Evolutionary conservation across 2,329 filamentous ascomycete genomes (phyloP).

Genomic region (Venturia effusa): DNA sequence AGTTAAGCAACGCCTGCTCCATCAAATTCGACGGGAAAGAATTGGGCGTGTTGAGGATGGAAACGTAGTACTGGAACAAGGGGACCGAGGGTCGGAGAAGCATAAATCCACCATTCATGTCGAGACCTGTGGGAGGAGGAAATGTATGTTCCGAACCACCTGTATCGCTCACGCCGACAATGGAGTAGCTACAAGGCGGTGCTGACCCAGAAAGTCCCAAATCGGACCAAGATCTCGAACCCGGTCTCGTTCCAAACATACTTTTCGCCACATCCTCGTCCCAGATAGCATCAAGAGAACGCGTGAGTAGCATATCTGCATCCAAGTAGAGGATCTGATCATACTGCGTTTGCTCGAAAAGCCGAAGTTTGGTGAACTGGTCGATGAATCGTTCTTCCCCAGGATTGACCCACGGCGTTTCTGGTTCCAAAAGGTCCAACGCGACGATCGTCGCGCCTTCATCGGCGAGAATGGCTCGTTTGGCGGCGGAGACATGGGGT

Average conservation of each 20-base stretch:
- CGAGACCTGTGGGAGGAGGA: not conserved
- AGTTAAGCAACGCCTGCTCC: slow-evolving; percentile 12
- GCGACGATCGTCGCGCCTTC: slow-evolving; percentile 11
- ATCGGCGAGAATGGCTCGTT: slow-evolving; percentile 1
- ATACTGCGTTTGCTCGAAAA: slow-evolving; percentile 10
- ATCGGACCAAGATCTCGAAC: not conserved
- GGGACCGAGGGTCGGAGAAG: slow-evolving; percentile 7
- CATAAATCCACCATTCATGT: slow-evolving; percentile 11
- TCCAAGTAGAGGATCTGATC: slow-evolving; percentile 12
- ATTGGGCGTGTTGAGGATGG: slow-evolving; percentile 3
- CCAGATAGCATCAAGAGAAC: slow-evolving; percentile 10
- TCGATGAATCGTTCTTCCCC: slow-evolving; percentile 6
- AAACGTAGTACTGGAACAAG: slow-evolving; percentile 8
- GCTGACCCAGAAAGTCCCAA: not conserved
- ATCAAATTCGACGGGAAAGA: slow-evolving; percentile 5
- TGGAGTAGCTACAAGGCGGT: not conserved
- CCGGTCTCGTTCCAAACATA: not conserved
- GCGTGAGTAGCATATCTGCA: slow-evolving; percentile 11
- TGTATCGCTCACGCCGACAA: slow-evolving; percentile 5
- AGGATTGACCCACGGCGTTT: slow-evolving; percentile 3
- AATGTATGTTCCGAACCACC: not conserved
- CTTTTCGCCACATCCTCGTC: not conserved
- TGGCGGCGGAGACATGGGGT: slow-evolving; percentile 5
- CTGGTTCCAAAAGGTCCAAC: not conserved
- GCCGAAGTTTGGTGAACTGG: slow-evolving; percentile 12